phyloP scores from a whole-genome alignment of 148 eudicot species.

The Persicaria tinctoria region DNA sequence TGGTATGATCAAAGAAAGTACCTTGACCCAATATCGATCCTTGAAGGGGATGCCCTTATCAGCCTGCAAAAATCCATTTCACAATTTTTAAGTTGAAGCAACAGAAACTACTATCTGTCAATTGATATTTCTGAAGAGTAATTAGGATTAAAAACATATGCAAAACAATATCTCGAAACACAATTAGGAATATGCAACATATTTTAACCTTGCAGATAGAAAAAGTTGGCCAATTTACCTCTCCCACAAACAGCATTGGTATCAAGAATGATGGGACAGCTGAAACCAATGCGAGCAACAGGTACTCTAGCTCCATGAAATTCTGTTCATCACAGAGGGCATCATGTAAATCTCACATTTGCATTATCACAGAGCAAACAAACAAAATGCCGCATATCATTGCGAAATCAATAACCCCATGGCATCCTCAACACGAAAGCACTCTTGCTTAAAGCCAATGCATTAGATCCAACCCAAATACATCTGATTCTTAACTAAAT shows the following conservation, averaged over 20 bases:
- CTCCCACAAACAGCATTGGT: slow-evolving; percentile 70
- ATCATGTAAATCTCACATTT: not conserved
- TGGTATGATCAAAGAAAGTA: slow-evolving; percentile 22
- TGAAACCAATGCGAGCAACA: slow-evolving; percentile 73
- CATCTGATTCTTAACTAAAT: not conserved
- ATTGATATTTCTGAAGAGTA: not conserved
- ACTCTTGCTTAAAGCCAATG: not conserved
- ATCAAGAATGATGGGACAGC: slow-evolving; percentile 77
- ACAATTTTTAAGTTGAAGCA: not conserved
- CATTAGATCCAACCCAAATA: not conserved
- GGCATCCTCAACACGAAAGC: not conserved
- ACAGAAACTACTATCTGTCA: not conserved
- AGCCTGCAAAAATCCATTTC: slow-evolving; percentile 39
- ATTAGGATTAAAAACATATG: not conserved
- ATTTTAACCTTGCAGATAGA: not conserved
- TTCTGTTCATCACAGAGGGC: slow-evolving; percentile 38
- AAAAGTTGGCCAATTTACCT: slow-evolving; percentile 36
- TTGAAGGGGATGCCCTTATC: slow-evolving; percentile 61
- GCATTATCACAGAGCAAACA: not conserved
- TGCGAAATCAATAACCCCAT: not conserved
- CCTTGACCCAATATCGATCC: slow-evolving; percentile 99
- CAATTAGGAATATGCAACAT: not conserved
- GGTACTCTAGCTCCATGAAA: slow-evolving; percentile 84
- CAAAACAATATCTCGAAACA: not conserved
- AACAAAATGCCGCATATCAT: not conserved